Conservation (phyloP, 305 asterid species). For the Fraxinus ornus region DNA sequence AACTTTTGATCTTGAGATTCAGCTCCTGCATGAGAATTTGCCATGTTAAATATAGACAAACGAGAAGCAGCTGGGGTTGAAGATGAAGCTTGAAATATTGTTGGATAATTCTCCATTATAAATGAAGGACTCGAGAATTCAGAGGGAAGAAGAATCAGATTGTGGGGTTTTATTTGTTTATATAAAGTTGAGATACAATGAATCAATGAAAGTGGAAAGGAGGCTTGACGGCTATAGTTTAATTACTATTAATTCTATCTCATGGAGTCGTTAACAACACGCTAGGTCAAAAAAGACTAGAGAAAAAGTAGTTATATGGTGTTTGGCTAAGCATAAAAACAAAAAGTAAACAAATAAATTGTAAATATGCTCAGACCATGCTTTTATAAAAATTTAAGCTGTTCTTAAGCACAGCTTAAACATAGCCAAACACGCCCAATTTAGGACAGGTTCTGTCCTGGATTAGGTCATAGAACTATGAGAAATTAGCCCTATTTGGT, state of each 20-base stretch:
- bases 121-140: background rate
- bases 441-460: too few species aligned
- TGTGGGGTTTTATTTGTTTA: constrained; percentile 13
- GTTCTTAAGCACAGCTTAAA: too few species aligned
- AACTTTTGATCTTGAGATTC: constrained; percentile 1
- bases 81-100: constrained; percentile 26
- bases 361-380: too few species aligned
- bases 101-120: constrained; percentile 28
- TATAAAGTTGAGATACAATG: constrained; percentile 17
- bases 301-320: background rate
- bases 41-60: constrained; percentile 20
- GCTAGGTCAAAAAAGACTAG: constrained; percentile 31
- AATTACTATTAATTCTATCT: background rate
- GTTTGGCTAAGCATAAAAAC: background rate
- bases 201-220: constrained; percentile 37
- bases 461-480: too few species aligned
- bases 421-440: too few species aligned
- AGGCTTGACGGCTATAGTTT: constrained; percentile 33
- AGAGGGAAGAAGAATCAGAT: background rate
- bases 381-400: too few species aligned
- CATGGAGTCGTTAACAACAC: constrained; percentile 42
- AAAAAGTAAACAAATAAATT: background rate
- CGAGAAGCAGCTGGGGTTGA: constrained; percentile 26
- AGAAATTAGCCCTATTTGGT: too few species aligned
- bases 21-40: constrained; percentile 14